Conservation (phyloP, 169 alveolate genomes). For the Cryptosporidium tyzzeri region DNA sequence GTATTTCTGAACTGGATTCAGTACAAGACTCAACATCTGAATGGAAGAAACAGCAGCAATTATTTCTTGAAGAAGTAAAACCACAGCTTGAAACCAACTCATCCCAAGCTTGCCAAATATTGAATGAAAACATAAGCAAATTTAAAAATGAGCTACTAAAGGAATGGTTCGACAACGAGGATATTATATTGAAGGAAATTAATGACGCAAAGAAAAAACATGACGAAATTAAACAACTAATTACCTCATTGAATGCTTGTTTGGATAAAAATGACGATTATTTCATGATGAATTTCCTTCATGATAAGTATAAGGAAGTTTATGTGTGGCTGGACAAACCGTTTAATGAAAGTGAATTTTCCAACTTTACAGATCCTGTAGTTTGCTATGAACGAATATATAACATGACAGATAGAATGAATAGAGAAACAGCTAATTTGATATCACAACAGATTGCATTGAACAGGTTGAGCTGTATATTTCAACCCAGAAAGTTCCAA, state of each 20-base stretch:
- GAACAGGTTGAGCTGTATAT: constrained; percentile 55
- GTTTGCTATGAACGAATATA: constrained; percentile 52
- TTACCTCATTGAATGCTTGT: constrained; percentile 1
- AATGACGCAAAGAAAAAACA: constrained; percentile 53
- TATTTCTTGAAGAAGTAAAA: constrained; percentile 56
- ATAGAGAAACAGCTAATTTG: constrained; percentile 42
- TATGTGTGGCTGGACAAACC: constrained; percentile 66
- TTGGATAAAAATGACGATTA: constrained; percentile 58
- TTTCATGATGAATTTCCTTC: constrained; percentile 65
- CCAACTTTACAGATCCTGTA: constrained; percentile 68
- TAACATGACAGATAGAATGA: constrained; percentile 62
- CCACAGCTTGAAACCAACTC: constrained; percentile 60
- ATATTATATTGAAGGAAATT: constrained; percentile 62
- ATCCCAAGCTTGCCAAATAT: constrained; percentile 57
- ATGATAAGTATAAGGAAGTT: constrained; percentile 62
- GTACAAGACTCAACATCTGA: constrained; percentile 59
- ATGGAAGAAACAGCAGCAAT: constrained; percentile 40
- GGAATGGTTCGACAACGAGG: constrained; percentile 71
- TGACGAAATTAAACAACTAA: constrained; percentile 57
- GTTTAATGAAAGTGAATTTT: constrained; percentile 31
- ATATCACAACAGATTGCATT: constrained; percentile 68
- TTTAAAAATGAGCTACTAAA: constrained; percentile 51
- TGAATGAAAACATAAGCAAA: constrained; percentile 16
- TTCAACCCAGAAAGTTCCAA: constrained; percentile 77
- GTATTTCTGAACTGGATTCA: constrained; percentile 61